Conservation (phyloP, 2,329 filamentous ascomycete genomes). For the Colletotrichum viniferum region DNA sequence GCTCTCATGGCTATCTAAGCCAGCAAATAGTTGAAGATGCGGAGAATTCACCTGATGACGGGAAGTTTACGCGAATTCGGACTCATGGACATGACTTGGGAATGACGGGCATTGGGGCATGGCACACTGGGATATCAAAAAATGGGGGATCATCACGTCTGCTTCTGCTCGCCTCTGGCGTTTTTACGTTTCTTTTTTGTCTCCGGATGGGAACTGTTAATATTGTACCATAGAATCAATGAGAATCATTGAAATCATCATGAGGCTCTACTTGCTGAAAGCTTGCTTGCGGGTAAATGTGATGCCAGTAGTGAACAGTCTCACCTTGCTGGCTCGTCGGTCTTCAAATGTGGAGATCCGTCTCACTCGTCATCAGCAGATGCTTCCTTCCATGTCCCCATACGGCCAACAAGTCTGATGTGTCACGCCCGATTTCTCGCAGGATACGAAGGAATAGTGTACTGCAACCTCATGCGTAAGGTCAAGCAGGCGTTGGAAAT, state of each 20-base stretch:
- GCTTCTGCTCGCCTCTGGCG: not conserved
- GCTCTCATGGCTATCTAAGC: slow-evolving; percentile 17
- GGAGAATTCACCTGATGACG: not conserved
- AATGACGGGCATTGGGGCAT: not conserved
- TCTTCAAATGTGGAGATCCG: not conserved
- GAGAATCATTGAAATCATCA: not conserved
- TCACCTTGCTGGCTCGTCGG: not conserved
- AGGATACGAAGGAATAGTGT: not conserved
- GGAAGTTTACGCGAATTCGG: too few relatives aligned
- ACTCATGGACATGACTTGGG: not conserved
- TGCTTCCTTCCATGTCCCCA: not conserved
- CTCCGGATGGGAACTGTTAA: not conserved
- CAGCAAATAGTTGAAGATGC: too few relatives aligned
- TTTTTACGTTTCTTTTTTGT: not conserved
- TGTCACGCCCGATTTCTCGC: not conserved
- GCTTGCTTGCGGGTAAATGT: not conserved
- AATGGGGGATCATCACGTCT: not conserved
- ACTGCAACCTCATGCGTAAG: not conserved
- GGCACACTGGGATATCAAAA: not conserved
- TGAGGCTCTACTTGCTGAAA: fast-evolving
- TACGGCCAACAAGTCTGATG: not conserved
- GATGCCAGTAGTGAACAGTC: fast-evolving
- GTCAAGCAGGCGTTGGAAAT: not conserved
- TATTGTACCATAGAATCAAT: not conserved
- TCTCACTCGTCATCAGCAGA: not conserved